Conservation (phyloP, 345 rosid genomes). For the Citrus medica region DNA sequence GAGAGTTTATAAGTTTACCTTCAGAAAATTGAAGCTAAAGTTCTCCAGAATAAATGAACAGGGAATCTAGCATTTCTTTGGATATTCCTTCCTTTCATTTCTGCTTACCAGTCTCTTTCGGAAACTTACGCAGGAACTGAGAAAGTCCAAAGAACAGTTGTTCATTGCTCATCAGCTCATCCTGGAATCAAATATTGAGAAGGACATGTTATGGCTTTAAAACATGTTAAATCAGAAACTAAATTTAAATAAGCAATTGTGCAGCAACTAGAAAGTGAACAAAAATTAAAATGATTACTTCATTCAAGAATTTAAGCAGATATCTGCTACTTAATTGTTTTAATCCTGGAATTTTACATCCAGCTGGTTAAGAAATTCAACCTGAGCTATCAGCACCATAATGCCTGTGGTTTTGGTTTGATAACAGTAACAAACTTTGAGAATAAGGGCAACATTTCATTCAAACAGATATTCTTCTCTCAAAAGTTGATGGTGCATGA, state of each 20-base stretch:
- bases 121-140: slow-evolving; percentile 91
- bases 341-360: neutral
- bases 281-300: neutral
- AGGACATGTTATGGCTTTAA: slow-evolving; percentile 13
- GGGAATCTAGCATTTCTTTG: slow-evolving; percentile 7
- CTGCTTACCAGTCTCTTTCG: slow-evolving; percentile 83
- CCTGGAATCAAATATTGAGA: slow-evolving; percentile 47
- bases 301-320: neutral
- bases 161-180: slow-evolving; percentile 93
- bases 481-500: neutral
- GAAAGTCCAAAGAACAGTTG: slow-evolving; percentile 94
- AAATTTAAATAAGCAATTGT: neutral
- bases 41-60: slow-evolving; percentile 14
- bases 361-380: neutral
- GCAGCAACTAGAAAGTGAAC: neutral
- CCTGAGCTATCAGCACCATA: neutral
- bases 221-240: neutral
- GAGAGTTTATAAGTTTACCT: slow-evolving; percentile 14
- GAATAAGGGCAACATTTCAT: neutral
- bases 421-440: neutral
- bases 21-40: slow-evolving; percentile 17
- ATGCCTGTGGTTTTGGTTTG: neutral
- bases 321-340: neutral
- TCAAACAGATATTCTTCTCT: neutral
- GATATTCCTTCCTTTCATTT: slow-evolving; percentile 3